Base-by-base conservation (phyloP, 768 basidiomycete genomes). In the Termitomyces bulborhizus region DNA sequence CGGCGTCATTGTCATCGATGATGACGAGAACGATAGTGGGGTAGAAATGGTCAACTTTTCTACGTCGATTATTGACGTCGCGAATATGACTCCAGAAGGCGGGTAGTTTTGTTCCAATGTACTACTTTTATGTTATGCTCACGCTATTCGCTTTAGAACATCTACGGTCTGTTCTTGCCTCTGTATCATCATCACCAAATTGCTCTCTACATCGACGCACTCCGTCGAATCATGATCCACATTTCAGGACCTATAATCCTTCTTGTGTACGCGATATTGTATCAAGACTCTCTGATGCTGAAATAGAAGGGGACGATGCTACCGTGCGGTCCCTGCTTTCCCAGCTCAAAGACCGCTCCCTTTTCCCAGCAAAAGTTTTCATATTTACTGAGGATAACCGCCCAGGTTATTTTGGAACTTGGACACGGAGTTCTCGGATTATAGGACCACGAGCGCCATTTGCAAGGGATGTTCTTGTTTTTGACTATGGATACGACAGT, bases 341-440 rank as follows among this genome's bases (percentile, higher is more conserved):
- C 11, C 69, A 81, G 56, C 76, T 99, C 9, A 73, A 75, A 49
- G 77, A 93, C 57, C 82, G 87, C 12, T 69, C 67, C 5, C 63
- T 74, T 26, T 74, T 93, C 45, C 88, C 88, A 0, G 82, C 85
- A 48, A 98, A 97, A 70, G 82, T 85, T 3, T 74, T 98, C 40
- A 85, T 90, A 56, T 98, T 97, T 69, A 71, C 76, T 15, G 86
- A 87, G 55, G 93, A 98, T 67, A 77, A 80, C 0, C 83, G 97
- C 46, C 96, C 97, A 12, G 93, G 93, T 1, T 98, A 96, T 69
- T 88, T 85, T 63, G 96, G 95, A 21, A 98, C 97, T 6, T 98
- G 91, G 87, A 94, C 93, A 7, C 85, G 88, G 52, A 82, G 76
- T 57, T 95, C 93, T 13, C 76, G 76, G 16, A 70, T 82, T 34